Base-by-base conservation (phyloP, 106 monocot genomes). In the Vanilla planifolia region DNA sequence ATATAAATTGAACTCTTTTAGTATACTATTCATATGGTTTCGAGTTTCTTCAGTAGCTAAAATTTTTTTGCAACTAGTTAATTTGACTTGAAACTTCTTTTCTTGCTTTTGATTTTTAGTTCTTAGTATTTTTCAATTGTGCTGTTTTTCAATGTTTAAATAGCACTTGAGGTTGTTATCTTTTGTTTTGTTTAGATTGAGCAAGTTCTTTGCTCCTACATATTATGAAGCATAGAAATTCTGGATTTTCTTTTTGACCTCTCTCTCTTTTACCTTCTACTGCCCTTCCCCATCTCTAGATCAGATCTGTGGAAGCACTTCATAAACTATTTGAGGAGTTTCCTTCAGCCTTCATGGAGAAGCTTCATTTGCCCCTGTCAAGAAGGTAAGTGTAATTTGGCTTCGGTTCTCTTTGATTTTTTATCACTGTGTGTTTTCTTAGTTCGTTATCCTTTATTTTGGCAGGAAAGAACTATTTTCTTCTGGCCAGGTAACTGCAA, bases 241-340 rank as follows among this genome's bases (percentile, higher is more conserved):
- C 1, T 48, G 21, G 24, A 23, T 25, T 9, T 48, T 10, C 48
- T 23, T 24, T 2, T 48, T 25, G 5, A 27, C 11, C 6, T 51
- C 14, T 20, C 20, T 27, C 46, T 47, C 2, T 66, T n/a, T n/a
- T n/a, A n/a, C n/a, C n/a, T n/a, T n/a, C n/a, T n/a, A n/a, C n/a
- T n/a, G n/a, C n/a, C n/a, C n/a, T n/a, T n/a, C n/a, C n/a, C n/a
- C n/a, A n/a, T n/a, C 43, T 68, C 20, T 76, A 95, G 94, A 95
- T 95, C 34, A 77, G 85, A 60, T 89, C 89, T 29, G 70, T 95
- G 15, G 89, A 95, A 59, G 86, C 89, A 34, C 64, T 95, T 15
- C 86, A 86, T 35, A 75, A 68, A 41, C 74, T 77, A 13, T 95
- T 95, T 76, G 86, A 89, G 68, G 78, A 86, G 68, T 95, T 95